Percentiles rank a stretch among this genome's conserved stretches.
Conservation (phyloP, 306 rosid species). For the Oemleria cerasiformis region DNA sequence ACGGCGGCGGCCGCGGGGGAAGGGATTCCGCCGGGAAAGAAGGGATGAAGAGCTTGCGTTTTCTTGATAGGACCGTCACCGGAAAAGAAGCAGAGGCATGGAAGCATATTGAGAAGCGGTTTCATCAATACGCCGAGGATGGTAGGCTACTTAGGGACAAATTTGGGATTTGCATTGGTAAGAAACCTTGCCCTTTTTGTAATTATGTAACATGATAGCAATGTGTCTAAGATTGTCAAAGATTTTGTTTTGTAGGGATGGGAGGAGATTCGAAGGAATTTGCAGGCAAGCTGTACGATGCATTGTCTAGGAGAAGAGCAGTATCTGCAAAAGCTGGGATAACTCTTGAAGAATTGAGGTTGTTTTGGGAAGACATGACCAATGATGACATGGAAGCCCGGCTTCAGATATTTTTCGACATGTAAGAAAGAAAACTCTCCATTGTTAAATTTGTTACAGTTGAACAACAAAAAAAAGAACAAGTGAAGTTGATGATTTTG, state of each 20-base stretch:
- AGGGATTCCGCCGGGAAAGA: conserved; percentile 45
- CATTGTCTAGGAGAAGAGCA: conserved; percentile 62
- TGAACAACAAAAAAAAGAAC: conserved; percentile 4
- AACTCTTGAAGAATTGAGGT: conserved; percentile 40
- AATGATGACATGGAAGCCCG: conserved; percentile 63
- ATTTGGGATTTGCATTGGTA: conserved; percentile 84
- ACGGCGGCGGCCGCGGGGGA: conserved; percentile 24
- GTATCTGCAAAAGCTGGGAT: conserved; percentile 41
- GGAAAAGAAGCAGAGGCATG: conserved; percentile 81
- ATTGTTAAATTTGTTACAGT: neutral
- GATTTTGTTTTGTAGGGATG: conserved; percentile 57
- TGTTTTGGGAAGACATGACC: conserved; percentile 91
- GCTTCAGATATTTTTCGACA: conserved; percentile 91
- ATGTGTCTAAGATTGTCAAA: neutral
- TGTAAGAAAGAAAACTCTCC: conserved; percentile 38
- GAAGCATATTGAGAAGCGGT: conserved; percentile 54
- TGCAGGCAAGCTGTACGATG: conserved; percentile 69
- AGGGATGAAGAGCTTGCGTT: conserved; percentile 71
- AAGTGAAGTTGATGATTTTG: conserved; percentile 24
- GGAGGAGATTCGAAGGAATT: conserved; percentile 84
- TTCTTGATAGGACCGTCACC: conserved; percentile 59
- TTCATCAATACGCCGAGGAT: conserved; percentile 41
- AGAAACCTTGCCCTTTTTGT: neutral
- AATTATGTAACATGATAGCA: neutral
- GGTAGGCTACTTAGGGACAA: conserved; percentile 59